Evolutionary conservation across 139 green algal species (phyloP), one percentile per base, ranked within the genome.

Genomic region (Asterochloris erici): DNA sequence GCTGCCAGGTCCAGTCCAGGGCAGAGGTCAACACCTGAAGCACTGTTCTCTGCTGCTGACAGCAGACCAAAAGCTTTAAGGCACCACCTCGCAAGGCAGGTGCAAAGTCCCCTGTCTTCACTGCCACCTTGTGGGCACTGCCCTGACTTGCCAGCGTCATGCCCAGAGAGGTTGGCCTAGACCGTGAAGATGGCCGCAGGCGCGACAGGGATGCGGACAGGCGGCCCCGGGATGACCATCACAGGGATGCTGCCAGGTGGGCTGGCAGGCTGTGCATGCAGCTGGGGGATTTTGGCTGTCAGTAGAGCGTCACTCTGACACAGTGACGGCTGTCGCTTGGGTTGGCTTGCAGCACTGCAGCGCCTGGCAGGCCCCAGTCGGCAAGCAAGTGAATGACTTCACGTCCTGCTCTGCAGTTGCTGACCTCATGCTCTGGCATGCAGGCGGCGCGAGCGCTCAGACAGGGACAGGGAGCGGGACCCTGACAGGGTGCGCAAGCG

Each of bases 351-450:
- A 87, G 15, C n/a, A 76, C 60, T 23, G 9, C 10, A 54, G 68
- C 19, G 73, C 86, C n/a, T 63, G 77, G 24, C 47, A 77, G 63
- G 26, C 68, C 63, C 68, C 61, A 61, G 0, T 12, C 38, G 64
- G 63, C 19, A 74, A 66, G 11, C 11, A 11, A 29, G 0, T 11
- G 9, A n/a, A 70, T 70, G 79, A 28, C 70, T n/a, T 63, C 21
- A 86, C 68, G 73, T 75, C 68, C 77, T 79, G 78, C 64, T 26
- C 74, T 14, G 84, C 78, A 73, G 54, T 76, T 38, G 82, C 64
- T 71, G 63, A 68, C 47, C 38, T 63, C 74, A 47, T 63, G 79
- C 0, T 54, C 38, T 54, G 38, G 38, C 38, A 54, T 54, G 38
- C 6, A 54, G 38, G 38, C 38, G 38, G 38, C 38, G 38, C 38